Evolutionary conservation across 78 protist genomes (phyloP), one percentile per base, ranked within the genome.

Genomic region (Planoprotostelium fungivorum): DNA sequence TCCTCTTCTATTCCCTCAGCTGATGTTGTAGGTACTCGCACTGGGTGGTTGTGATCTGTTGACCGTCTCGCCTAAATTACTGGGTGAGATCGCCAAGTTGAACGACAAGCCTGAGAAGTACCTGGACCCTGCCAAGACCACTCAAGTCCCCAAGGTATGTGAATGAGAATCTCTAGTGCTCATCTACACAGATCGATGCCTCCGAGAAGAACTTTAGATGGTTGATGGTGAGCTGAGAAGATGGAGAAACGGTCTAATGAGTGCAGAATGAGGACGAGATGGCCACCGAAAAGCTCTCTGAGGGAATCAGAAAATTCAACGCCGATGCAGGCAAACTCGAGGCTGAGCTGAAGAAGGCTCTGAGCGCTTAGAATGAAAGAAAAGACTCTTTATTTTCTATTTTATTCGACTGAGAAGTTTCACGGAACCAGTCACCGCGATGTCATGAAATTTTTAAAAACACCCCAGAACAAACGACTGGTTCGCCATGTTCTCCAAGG

Each of bases 201-300:
- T 84, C 38, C 63, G 97, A 97, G 93, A 84, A 38, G 87, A 0
- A 0, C 38, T 96, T 95, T 94, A 91, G 96, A 63, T 96, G 87
- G 92, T 31, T 38, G 86, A 38, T 93, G 86, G n/a, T n/a, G n/a
- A n/a, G n/a, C n/a, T n/a, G n/a, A n/a, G n/a, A n/a, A 92, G 95
- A 89, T 91, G 95, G 91, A 88, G 37, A 90, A 5, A 29, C 86
- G 1, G 97, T 97, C 96, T 91, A 92, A 83, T 97, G 84, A 89
- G 89, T 88, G 87, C 87, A 95, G 87, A 96, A 94, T 86, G 92
- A 97, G 87, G 96, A 98, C 88, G 94, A 89, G 36, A 98, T 98
- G 99, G 99, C 99, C 25, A 94, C 97, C 16, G 97, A 95, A 89
- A 97, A 98, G 96, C 96, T 98, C 35, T 88, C 97, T 38, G 99